Base-by-base conservation (phyloP, 768 basidiomycete genomes). In the Psilocybe tampanensis region DNA sequence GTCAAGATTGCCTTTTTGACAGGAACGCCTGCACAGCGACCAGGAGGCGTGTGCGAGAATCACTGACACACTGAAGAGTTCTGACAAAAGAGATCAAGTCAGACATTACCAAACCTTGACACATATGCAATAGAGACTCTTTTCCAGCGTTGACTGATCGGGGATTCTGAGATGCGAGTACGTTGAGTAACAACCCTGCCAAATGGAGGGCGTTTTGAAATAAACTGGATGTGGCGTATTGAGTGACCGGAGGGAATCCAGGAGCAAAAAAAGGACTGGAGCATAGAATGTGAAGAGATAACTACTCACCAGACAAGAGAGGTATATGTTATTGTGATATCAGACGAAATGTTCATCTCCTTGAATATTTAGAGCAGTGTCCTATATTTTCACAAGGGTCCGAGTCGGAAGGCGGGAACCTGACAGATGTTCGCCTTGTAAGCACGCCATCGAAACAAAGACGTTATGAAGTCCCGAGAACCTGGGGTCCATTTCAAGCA, bases 1-100 rank as follows among this genome's bases (percentile, higher is more conserved):
- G 39, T 56, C 61, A 47, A 12, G 18, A 21, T 53, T 61, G 45
- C 58, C 54, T 56, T 55, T 45, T 45, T 45, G 47, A 39, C 22
- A 45, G 21, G 23, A 44, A 34, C 13, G 29, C 43, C 42, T 55
- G 56, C 52, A 34, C 50, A 45, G 34, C 29, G 44, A 44, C 44
- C 54, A 43, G 47, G 57, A 33, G 32, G 24, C 56, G 33, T 23
- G 49, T 42, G 17, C 36, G 29, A 45, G 48, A 54, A 47, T 47
- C 48, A 55, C 54, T 49, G 44, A 53, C 55, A 47, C 47, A 51
- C 44, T 58, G 52, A 24, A 55, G 36, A 52, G 47, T 42, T 53
- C 47, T 43, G 54, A 51, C 58, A 56, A 51, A 54, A 39, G 7
- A 56, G 53, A 45, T 19, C 22, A 50, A 33, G 56, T 52, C 50